Percentiles rank a stretch among this genome's conserved stretches.
These are phyloP conservation scores for Hypoxylon sp. DNA, from an alignment of 2,329 filamentous ascomycete genomes.

Conservation along the genomic window DNA sequence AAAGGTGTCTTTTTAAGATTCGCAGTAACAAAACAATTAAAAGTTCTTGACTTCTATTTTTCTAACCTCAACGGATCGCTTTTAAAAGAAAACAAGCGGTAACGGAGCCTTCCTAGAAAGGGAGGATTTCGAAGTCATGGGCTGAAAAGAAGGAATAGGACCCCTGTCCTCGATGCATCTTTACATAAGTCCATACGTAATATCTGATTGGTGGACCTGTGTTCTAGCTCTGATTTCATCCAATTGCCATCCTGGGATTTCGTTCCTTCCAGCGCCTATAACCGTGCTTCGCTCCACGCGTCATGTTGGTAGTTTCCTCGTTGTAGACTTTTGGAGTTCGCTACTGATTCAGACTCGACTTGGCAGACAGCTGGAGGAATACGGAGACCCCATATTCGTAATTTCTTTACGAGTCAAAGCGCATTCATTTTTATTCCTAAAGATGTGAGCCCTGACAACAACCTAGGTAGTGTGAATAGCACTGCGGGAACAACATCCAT, in stretches of 20 bases:
- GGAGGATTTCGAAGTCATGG: conserved; percentile 18
- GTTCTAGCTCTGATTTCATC: conserved; percentile 36
- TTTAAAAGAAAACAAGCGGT: conserved; percentile 19
- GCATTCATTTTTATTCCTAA: background rate
- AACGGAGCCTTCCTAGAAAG: conserved; percentile 17
- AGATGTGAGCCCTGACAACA: background rate
- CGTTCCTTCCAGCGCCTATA: background rate
- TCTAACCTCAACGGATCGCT: conserved; percentile 5
- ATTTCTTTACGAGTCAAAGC: background rate
- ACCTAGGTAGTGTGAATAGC: background rate
- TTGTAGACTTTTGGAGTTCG: background rate
- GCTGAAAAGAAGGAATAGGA: conserved; percentile 28
- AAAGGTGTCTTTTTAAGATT: conserved; percentile 8
- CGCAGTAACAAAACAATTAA: conserved; percentile 1
- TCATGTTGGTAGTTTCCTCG: background rate
- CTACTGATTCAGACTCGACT: conserved; percentile 1
- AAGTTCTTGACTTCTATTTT: conserved; percentile 11
- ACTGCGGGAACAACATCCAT: background rate
- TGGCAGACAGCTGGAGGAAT: background rate
- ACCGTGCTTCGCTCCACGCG: background rate
- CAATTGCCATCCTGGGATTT: conserved; percentile 7
- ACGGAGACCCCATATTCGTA: background rate
- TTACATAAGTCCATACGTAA: conserved; percentile 29
- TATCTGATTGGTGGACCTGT: conserved; percentile 34
- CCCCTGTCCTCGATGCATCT: conserved; percentile 23